Evolutionary conservation across 306 rosid genomes (phyloP).

Genomic region (Ziziphus jujuba): DNA sequence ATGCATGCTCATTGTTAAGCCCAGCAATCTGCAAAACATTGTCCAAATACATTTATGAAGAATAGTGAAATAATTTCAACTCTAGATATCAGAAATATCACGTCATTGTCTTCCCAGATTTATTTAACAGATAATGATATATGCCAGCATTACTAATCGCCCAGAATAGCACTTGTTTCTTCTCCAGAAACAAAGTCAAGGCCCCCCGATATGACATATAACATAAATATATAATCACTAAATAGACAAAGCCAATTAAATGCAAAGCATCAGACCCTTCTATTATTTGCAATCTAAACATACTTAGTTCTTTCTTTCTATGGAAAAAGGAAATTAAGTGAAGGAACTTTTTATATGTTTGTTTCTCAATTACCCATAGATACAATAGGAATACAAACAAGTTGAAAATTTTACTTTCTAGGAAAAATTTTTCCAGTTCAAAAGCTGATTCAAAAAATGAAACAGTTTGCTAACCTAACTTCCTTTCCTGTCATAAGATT

Average conservation of each 20-base stretch:
- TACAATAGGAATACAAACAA: not conserved
- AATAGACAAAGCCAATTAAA: not conserved
- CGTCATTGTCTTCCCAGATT: not conserved
- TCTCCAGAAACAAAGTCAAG: not conserved
- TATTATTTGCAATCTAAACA: too few relatives aligned
- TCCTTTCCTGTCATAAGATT: too few relatives aligned
- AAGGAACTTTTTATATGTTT: not conserved
- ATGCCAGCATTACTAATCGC: not conserved
- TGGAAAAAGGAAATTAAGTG: not conserved
- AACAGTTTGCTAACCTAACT: too few relatives aligned
- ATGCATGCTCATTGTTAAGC: constrained; percentile 57
- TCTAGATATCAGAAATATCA: not conserved
- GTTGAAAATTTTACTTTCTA: not conserved
- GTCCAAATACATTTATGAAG: constrained; percentile 11
- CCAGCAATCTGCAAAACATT: constrained; percentile 60
- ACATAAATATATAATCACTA: not conserved
- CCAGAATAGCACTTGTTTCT: not conserved
- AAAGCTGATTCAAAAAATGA: too few relatives aligned
- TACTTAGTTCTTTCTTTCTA: too few relatives aligned
- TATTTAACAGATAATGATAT: not conserved
- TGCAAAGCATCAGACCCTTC: not conserved
- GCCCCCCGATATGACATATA: not conserved
- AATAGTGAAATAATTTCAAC: not conserved
- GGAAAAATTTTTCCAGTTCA: not conserved
- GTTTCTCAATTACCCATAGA: not conserved